Evolutionary conservation across 2,329 filamentous ascomycete species (phyloP).

Genomic region (Colletotrichum gloeosporioides): DNA sequence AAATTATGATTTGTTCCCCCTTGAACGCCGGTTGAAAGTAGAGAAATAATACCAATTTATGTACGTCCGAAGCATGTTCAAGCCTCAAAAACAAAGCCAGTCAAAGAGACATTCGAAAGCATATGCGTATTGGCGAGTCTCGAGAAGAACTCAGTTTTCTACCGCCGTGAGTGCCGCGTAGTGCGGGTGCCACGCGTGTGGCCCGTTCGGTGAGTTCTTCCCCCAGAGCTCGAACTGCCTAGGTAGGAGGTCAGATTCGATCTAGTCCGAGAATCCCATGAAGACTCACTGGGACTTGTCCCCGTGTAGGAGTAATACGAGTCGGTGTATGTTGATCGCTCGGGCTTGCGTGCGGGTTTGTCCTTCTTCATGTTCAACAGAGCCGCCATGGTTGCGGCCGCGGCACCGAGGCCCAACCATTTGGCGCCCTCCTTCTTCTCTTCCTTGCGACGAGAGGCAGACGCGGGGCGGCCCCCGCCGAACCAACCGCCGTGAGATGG

Average conservation of each 20-base stretch:
- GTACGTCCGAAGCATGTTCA: slow-evolving; percentile 10
- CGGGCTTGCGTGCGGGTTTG: slow-evolving; percentile 47
- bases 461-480: slow-evolving; percentile 45
- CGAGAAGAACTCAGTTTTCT: slow-evolving; percentile 2
- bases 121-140: neutral
- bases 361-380: slow-evolving; percentile 59
- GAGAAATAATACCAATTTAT: slow-evolving; percentile 10
- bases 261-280: slow-evolving; percentile 18
- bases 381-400: slow-evolving; percentile 55
- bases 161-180: slow-evolving; percentile 35
- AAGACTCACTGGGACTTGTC: slow-evolving; percentile 56
- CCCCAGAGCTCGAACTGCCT: slow-evolving; percentile 54
- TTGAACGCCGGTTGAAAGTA: neutral
- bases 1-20: neutral
- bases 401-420: slow-evolving; percentile 59
- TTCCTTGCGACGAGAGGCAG: slow-evolving; percentile 45
- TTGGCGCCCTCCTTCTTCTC: slow-evolving; percentile 57
- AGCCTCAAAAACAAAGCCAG: neutral
- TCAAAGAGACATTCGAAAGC: neutral
- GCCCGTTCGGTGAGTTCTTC: slow-evolving; percentile 39
- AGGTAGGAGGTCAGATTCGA: slow-evolving; percentile 25
- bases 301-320: slow-evolving; percentile 60
- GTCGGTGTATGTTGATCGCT: slow-evolving; percentile 53
- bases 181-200: slow-evolving; percentile 19
- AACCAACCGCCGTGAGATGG: slow-evolving; percentile 64